These are phyloP conservation scores for Chalciporus pseudorubinellus DNA, from an alignment of 768 basidiomycete genomes.

Conservation along the genomic window DNA sequence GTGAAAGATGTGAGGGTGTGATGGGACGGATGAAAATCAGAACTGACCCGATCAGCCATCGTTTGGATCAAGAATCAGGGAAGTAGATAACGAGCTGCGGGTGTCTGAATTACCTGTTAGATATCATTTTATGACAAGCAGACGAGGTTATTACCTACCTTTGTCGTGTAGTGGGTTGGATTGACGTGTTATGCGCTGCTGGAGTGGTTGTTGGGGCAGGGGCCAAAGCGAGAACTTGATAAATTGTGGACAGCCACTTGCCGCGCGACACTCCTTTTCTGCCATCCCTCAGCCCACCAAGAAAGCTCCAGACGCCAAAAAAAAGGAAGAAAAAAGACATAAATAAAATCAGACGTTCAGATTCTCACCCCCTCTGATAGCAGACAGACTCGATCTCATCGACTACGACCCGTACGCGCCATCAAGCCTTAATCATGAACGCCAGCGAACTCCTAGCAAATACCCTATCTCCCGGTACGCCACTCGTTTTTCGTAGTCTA, in stretches of 20 bases:
- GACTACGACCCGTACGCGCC: conserved; percentile 23
- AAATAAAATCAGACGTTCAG: conserved; percentile 12
- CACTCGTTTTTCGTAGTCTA: conserved; percentile 23
- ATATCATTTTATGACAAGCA: not conserved
- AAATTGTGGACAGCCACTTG: conserved; percentile 37
- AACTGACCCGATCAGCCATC: conserved; percentile 35
- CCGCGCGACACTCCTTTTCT: conserved; percentile 24
- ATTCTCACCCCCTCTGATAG: conserved; percentile 11
- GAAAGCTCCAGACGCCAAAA: conserved; percentile 3
- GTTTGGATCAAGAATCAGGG: conserved; percentile 13
- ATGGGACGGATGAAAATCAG: not conserved
- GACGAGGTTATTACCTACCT: conserved; percentile 14
- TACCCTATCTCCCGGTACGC: conserved; percentile 85
- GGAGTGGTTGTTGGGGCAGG: conserved; percentile 5
- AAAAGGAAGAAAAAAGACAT: conserved; percentile 7
- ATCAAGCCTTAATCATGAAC: conserved; percentile 63
- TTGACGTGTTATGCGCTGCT: conserved; percentile 19
- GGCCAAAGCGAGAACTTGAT: conserved; percentile 10
- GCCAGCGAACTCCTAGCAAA: conserved; percentile 88
- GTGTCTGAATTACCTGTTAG: conserved; percentile 16
- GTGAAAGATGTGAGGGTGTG: conserved; percentile 25
- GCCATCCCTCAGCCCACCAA: conserved; percentile 27
- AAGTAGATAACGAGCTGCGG: conserved; percentile 6
- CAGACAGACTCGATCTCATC: conserved; percentile 11
- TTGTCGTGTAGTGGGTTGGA: not conserved